Evolutionary conservation across 768 basidiomycete genomes (phyloP), one percentile per base, ranked within the genome.

Genomic region (Obba rivulosa): DNA sequence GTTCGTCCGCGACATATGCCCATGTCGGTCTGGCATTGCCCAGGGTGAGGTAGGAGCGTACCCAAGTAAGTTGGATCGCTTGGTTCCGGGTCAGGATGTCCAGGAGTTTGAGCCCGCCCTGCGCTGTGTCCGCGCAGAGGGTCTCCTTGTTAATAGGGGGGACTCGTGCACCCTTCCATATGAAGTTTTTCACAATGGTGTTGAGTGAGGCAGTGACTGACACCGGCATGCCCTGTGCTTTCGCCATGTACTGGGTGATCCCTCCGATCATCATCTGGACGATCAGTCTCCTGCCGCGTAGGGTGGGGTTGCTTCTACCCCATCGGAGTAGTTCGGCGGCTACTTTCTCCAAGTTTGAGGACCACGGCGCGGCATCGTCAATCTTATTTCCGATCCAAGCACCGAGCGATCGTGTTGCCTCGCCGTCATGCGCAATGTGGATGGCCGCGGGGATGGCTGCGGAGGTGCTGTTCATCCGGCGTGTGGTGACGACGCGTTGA

Each of bases 221-320:
- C 2, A 1, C 17, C 3, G 60, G 62, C 62, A 64, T 64, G 1
- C 59, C 45, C 34, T 64, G 58, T 5, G 57, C 62, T 8, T 50
- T 46, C 0, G 62, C 46, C 1, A 54, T 21, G 28, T 44, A 44
- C n/a, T 22, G 24, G 10, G 43, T n/a, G 13, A 50, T 50, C 4
- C 45, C 48, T 3, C 55, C 57, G 0, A 62, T 21, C 0, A 58
- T 45, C 48, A 52, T 54, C 40, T 50, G 24, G 2, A 53, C 31
- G 2, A 59, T 50, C 10, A 40, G 54, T 4, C 38, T 16, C 16
- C 41, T 42, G 0, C 50, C 50, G 22, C 44, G 40, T 0, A 44
- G 20, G 1, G 47, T 43, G 1, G 48, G 4, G 21, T 2, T 34
- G 39, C 21, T 20, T 18, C 48, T 57, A 34, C 50, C 45, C 50